A percentile compares a stretch with the other conserved stretches of the same genome.
These are phyloP conservation scores for Euclidium syriacum DNA, from an alignment of 345 rosid genomes.

Conservation along the genomic window DNA sequence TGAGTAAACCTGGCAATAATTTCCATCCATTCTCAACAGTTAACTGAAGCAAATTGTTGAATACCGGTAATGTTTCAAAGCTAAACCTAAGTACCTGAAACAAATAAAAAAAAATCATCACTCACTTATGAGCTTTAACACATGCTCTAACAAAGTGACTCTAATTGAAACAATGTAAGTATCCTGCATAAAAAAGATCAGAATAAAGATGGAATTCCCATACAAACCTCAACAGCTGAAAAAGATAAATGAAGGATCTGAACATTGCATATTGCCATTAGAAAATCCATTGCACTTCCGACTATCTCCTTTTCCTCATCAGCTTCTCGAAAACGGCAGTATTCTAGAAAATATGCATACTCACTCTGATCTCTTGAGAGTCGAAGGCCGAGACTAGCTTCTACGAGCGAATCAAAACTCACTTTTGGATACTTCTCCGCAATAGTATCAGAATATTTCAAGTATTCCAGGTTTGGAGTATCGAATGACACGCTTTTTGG, in stretches of 20 bases:
- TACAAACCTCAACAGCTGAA: not conserved
- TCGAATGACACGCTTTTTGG: not conserved
- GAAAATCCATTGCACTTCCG: not conserved
- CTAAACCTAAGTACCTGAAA: conserved; percentile 1
- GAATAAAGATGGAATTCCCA: not conserved
- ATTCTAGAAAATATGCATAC: not conserved
- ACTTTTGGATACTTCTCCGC: not conserved
- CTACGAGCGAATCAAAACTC: conserved; percentile 2
- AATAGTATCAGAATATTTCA: not conserved
- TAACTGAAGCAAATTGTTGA: not conserved
- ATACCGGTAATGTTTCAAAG: not conserved
- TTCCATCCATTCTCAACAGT: conserved; percentile 14
- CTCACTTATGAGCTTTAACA: not conserved
- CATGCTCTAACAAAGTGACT: not conserved
- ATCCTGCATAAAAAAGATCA: not conserved
- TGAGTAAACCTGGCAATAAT: not conserved
- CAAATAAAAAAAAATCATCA: not conserved
- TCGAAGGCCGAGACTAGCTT: not conserved
- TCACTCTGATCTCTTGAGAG: not conserved
- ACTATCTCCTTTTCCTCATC: not conserved
- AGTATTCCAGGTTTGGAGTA: not conserved
- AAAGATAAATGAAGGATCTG: not conserved
- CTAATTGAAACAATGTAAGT: too few species aligned
- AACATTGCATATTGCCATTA: not conserved
- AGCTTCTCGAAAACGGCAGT: not conserved